phyloP scores from a whole-genome alignment of 2,329 filamentous ascomycete genomes.

The Mycogone perniciosa region DNA sequence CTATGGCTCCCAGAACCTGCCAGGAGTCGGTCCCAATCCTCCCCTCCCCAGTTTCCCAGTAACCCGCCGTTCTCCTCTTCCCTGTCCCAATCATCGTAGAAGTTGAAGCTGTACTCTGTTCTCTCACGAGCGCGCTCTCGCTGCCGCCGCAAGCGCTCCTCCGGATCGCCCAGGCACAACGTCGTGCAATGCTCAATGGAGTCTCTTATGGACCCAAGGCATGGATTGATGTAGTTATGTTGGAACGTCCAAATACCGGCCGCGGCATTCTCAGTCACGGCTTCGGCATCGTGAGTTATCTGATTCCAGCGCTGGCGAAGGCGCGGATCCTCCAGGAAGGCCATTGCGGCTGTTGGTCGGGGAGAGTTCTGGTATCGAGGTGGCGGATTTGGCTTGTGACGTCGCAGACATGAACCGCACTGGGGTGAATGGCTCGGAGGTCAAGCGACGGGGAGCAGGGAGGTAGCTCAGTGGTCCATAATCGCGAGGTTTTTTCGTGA shows the following conservation, averaged over 20 bases:
- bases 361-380: constrained; percentile 1
- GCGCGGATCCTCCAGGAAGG: constrained; percentile 72
- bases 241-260: constrained; percentile 85
- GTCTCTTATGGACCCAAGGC: constrained; percentile 59
- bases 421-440: background rate
- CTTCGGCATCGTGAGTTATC: constrained; percentile 82
- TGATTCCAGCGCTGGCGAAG: constrained; percentile 92
- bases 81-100: constrained; percentile 94
- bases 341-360: constrained; percentile 36
- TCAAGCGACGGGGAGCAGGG: background rate
- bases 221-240: constrained; percentile 78
- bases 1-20: constrained; percentile 56
- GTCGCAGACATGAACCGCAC: constrained; percentile 9
- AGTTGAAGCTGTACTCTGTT: constrained; percentile 87
- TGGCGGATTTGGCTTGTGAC: constrained; percentile 3
- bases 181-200: constrained; percentile 68
- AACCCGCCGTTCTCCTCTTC: constrained; percentile 51
- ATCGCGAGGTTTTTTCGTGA: background rate
- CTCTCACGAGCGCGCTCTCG: constrained; percentile 58
- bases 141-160: constrained; percentile 64
- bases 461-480: constrained; percentile 4
- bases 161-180: constrained; percentile 63
- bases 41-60: constrained; percentile 67
- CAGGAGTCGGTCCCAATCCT: constrained; percentile 79
- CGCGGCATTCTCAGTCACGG: constrained; percentile 85